A percentile compares a stretch with the other conserved stretches of the same genome.
Conservation (phyloP, 2,329 filamentous ascomycete genomes). For the Sporothrix pseudoabietina region DNA sequence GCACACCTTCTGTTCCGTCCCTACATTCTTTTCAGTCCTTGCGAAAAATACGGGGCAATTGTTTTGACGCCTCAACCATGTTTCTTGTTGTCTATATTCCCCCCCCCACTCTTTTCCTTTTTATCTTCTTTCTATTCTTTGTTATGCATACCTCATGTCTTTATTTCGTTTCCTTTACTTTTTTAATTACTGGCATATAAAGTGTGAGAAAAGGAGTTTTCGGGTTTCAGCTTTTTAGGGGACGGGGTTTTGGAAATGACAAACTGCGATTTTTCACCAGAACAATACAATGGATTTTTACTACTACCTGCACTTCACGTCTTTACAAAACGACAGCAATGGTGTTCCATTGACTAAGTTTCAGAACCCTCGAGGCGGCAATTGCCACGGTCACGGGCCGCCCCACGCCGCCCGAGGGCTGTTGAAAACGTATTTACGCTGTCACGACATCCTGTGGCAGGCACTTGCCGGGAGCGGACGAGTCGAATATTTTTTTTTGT, state of each 20-base stretch:
- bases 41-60: not conserved
- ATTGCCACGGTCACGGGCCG: not conserved
- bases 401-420: conserved; percentile 32
- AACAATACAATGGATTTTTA: not conserved
- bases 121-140: not conserved
- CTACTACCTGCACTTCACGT: not conserved
- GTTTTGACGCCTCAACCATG: not conserved
- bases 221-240: conserved; percentile 26
- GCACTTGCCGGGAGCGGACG: conserved; percentile 38
- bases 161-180: not conserved
- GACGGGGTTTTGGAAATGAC: conserved; percentile 18
- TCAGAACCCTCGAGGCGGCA: not conserved
- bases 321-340: not conserved
- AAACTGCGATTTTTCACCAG: not conserved
- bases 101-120: not conserved
- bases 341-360: not conserved
- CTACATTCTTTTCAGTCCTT: not conserved
- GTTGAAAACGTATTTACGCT: conserved; percentile 41
- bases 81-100: not conserved
- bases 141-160: conserved; percentile 19
- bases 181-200: conserved; percentile 24
- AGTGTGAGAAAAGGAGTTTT: conserved; percentile 21
- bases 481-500: conserved; percentile 40
- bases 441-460: conserved; percentile 40
- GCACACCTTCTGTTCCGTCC: not conserved